Conservation (phyloP, 495 filamentous ascomycete genomes). For the Neurospora tetrasperma region DNA sequence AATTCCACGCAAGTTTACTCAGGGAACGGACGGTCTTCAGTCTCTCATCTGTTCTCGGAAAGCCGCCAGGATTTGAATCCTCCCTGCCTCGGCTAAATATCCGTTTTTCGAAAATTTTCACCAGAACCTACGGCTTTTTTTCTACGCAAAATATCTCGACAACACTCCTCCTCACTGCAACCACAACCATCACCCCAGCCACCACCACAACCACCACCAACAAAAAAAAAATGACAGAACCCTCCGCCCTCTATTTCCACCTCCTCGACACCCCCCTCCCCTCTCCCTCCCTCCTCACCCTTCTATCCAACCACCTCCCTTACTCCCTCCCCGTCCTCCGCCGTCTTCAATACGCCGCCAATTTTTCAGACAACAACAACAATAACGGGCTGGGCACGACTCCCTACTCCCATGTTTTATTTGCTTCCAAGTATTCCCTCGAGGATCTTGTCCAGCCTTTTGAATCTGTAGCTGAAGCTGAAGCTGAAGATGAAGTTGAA, state of each 20-base stretch:
- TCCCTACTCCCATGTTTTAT: slow-evolving; percentile 27
- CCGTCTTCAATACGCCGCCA: slow-evolving; percentile 44
- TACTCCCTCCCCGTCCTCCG: slow-evolving; percentile 47
- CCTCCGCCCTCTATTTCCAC: neutral
- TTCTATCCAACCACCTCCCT: slow-evolving; percentile 34
- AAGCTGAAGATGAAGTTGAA: too few species aligned
- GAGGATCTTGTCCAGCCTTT: too few species aligned
- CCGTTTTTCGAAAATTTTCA: neutral
- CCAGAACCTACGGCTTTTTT: too few species aligned
- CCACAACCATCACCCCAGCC: too few species aligned
- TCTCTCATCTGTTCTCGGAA: neutral
- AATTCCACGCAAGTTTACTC: too few species aligned
- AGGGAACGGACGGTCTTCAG: neutral
- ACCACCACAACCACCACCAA: neutral
- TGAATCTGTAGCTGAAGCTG: too few species aligned
- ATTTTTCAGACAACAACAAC: slow-evolving; percentile 18
- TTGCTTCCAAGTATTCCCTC: slow-evolving; percentile 17
- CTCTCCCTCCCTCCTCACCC: slow-evolving; percentile 26
- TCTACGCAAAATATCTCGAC: too few species aligned
- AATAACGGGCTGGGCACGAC: slow-evolving; percentile 14
- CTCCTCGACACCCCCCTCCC: slow-evolving; percentile 26
- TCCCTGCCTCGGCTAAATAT: neutral
- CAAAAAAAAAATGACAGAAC: neutral
- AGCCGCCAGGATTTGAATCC: neutral
- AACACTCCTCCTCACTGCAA: too few species aligned